Percentiles rank a stretch among this genome's conserved stretches.
These are phyloP conservation scores for Globisporangium polare DNA, from an alignment of 352 stramenopile species.

Conservation along the genomic window DNA sequence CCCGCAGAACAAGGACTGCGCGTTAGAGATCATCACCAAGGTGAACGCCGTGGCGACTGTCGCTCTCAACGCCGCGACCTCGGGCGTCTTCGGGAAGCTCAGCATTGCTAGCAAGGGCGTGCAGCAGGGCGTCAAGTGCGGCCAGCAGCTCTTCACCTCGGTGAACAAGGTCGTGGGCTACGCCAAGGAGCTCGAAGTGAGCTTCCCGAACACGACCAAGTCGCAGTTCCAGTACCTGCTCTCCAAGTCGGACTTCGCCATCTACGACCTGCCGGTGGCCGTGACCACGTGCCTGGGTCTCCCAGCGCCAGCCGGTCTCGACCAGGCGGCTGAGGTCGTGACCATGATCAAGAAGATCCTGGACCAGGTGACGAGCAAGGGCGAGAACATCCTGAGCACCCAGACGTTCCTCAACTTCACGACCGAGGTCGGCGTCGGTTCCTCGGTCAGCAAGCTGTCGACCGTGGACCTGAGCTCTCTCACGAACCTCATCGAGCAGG, in stretches of 20 bases:
- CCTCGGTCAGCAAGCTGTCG: conserved; percentile 3
- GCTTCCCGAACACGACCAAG: conserved; percentile 37
- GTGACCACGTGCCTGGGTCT: conserved; percentile 46
- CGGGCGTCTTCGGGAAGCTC: conserved; percentile 52
- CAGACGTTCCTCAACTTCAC: conserved; percentile 34
- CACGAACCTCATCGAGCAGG: conserved; percentile 31
- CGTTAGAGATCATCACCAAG: conserved; percentile 45
- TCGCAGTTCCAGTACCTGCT: conserved; percentile 49
- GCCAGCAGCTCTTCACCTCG: conserved; percentile 40
- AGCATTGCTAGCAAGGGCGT: conserved; percentile 35
- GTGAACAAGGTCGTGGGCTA: conserved; percentile 41
- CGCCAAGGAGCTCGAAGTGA: conserved; percentile 30
- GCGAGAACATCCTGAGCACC: conserved; percentile 28
- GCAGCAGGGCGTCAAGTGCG: conserved; percentile 43
- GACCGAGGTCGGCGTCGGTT: conserved; percentile 10
- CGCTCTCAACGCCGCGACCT: conserved; percentile 44
- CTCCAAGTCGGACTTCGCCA: conserved; percentile 50
- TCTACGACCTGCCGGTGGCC: conserved; percentile 44
- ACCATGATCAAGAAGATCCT: conserved; percentile 16
- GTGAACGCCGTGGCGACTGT: conserved; percentile 41
- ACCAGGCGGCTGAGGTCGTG: conserved; percentile 9
- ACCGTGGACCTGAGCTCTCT: conserved; percentile 11
- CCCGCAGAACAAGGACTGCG: conserved; percentile 63
- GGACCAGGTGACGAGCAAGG: conserved; percentile 28
- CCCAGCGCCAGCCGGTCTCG: conserved; percentile 1